Base-by-base conservation (phyloP, 192 early-diverging fungal species). In the Hyaloraphidium curvatum region DNA sequence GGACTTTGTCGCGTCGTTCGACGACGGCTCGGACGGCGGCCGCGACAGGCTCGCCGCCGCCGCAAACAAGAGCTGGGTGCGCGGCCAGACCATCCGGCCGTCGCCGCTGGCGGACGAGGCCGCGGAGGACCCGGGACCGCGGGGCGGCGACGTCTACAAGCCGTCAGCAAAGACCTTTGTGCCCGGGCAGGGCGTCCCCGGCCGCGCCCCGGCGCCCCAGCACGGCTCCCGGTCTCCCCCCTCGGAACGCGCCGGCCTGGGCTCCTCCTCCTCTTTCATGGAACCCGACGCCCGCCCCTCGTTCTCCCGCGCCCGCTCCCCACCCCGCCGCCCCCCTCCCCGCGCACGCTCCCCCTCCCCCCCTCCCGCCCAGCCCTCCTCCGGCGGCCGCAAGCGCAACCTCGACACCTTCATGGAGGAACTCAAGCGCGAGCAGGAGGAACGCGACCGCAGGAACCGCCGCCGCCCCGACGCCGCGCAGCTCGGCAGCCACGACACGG, bases 401-500 rank as follows among this genome's bases (percentile, higher is more conserved):
- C 59, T 93, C 54, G 87, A 91, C 55, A 60, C 74, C 22, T 89
- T 89, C 48, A 60, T 90, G 28, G 82, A 88, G 56, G 87, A 89
- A 53, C 67, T 93, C 30, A 89, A 88, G 67, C 72, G 75, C 31
- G 73, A 71, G 27, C 83, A 86, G 54, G 81, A 78, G 55, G 78
- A 78, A 54, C 58, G 75, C 31, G 74, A 73, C 16, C 5, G 5
- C 4, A 55, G 9, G 35, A 11, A 13, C 17, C 17, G 19, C 19
- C 23, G 7, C 21, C 37, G 50, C 57, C 65, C 67, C 3, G 59
- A 57, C 52, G 63, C 73, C 23, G 58, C 57, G 30, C 57, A 48
- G 14, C 50, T 54, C 3, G 77, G 75, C n/a, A 80, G 80, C 16
- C 76, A 79, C 55, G 81, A 86, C 57, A 73, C 70, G 2, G 83